Evolutionary conservation across 345 rosid species (phyloP).

Genomic region (Euclidium syriacum): DNA sequence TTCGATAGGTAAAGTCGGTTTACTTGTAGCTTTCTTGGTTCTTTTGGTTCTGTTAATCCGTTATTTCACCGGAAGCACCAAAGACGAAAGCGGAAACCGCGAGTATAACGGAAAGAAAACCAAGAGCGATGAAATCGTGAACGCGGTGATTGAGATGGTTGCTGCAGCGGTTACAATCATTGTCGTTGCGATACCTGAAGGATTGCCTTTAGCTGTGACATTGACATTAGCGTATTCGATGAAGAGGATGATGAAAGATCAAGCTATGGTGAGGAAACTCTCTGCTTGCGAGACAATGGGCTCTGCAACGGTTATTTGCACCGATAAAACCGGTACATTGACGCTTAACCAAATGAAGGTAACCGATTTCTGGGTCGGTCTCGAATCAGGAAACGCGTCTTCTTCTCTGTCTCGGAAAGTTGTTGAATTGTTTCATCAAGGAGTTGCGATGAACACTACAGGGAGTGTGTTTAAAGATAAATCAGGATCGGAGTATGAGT

Average conservation of each 20-base stretch:
- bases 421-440: constrained; percentile 48
- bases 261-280: constrained; percentile 80
- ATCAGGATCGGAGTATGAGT: constrained; percentile 35
- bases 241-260: constrained; percentile 78
- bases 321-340: constrained; percentile 81
- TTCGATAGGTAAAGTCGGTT: constrained; percentile 53
- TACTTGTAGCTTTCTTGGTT: constrained; percentile 60
- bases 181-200: constrained; percentile 87
- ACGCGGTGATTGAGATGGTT: constrained; percentile 55
- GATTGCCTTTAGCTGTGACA: constrained; percentile 76
- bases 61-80: constrained; percentile 64
- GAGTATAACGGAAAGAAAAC: constrained; percentile 46
- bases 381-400: constrained; percentile 24
- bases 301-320: constrained; percentile 70
- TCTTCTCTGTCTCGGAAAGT: constrained; percentile 28
- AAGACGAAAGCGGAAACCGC: constrained; percentile 42
- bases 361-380: constrained; percentile 56
- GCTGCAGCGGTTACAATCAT: constrained; percentile 75
- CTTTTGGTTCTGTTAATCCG: constrained; percentile 54
- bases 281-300: constrained; percentile 90
- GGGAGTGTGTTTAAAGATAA: constrained; percentile 40
- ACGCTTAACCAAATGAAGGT: constrained; percentile 67
- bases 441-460: constrained; percentile 59
- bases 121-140: constrained; percentile 39
- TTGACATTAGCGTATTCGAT: constrained; percentile 73